Conservation (phyloP, 2,329 filamentous ascomycete genomes). For the Colletotrichum scovillei region DNA sequence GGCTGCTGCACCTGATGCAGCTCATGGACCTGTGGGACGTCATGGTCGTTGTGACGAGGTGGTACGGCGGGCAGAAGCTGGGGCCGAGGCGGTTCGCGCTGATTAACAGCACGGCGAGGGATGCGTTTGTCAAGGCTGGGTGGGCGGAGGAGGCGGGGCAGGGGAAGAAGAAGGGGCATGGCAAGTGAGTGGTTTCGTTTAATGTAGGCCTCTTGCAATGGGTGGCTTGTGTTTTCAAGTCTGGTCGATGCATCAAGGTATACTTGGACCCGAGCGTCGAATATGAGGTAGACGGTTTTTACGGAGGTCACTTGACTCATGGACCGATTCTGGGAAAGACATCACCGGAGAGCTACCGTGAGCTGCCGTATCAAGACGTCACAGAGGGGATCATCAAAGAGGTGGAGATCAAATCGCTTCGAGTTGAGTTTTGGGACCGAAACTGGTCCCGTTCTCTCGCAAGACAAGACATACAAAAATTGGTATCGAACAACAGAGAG, state of each 20-base stretch:
- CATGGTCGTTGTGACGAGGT: conserved; percentile 91
- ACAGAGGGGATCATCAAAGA: background rate
- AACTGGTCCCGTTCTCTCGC: background rate
- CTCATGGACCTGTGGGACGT: conserved; percentile 94
- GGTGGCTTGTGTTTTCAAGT: too few species aligned
- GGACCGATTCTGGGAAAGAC: background rate
- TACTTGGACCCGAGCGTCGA: too few species aligned
- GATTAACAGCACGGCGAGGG: conserved; percentile 88
- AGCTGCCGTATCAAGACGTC: background rate
- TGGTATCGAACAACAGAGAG: conserved; percentile 35
- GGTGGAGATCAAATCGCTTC: conserved; percentile 10
- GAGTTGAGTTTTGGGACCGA: background rate
- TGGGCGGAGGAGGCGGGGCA: conserved; percentile 67
- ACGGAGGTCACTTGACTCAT: too few species aligned
- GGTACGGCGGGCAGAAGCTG: conserved; percentile 93
- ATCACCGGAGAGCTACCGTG: too few species aligned
- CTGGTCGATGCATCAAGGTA: too few species aligned
- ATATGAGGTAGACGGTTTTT: too few species aligned
- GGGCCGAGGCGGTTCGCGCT: conserved; percentile 90
- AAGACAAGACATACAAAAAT: conserved; percentile 31
- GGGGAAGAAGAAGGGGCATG: conserved; percentile 55
- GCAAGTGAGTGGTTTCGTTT: background rate
- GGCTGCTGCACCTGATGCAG: conserved; percentile 91
- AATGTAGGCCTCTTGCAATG: too few species aligned
- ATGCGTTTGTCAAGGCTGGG: conserved; percentile 83